Percentiles rank a stretch among this genome's conserved stretches.
Conservation (phyloP, 306 rosid genomes). For the Malus domestica region ASM211411v1 NC_041794.1:35508001-35508500, state of each 20-base stretch:
- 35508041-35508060: conserved; percentile 32
- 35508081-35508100: conserved; percentile 45
- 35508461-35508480: neutral
- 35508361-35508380: conserved; percentile 69
- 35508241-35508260: conserved; percentile 42
- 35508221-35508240: conserved; percentile 53
- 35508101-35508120: conserved; percentile 53
- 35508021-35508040: conserved; percentile 40
- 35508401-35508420: conserved; percentile 42
- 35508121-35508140: conserved; percentile 48
- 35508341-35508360: conserved; percentile 43
- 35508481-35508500: neutral
- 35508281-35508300: conserved; percentile 51
- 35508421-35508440: conserved; percentile 64
- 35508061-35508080: conserved; percentile 47
- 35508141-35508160: conserved; percentile 50
- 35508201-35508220: conserved; percentile 31
- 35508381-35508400: conserved; percentile 39
- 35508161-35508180: conserved; percentile 60
- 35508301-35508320: conserved; percentile 46
- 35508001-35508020: conserved; percentile 34
- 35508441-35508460: conserved; percentile 37
- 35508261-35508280: conserved; percentile 57
- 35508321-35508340: conserved; percentile 40
- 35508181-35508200: conserved; percentile 63